These are phyloP conservation scores for Trametes sp. DNA, from an alignment of 1,284 basidiomycete species.

Conservation along the genomic window DNA sequence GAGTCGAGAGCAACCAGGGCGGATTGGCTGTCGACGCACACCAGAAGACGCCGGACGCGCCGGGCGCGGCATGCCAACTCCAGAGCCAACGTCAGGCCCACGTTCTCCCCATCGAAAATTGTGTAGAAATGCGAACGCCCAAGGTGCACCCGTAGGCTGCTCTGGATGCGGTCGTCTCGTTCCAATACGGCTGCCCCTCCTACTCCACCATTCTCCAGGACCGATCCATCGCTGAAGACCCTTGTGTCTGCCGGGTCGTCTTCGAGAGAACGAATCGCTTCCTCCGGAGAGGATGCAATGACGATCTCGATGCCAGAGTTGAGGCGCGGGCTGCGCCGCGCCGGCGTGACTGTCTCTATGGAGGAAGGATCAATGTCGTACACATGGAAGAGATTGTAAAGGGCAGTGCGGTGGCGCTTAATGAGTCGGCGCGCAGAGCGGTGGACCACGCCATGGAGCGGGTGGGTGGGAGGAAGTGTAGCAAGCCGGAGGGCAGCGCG, in stretches of 20 bases:
- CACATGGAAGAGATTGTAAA: slow-evolving; percentile 30
- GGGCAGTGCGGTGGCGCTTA: slow-evolving; percentile 25
- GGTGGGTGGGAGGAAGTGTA: slow-evolving; percentile 44
- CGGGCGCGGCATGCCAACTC: slow-evolving; percentile 5
- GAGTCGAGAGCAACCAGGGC: not conserved
- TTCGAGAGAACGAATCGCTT: slow-evolving; percentile 18
- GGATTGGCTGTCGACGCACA: slow-evolving; percentile 20
- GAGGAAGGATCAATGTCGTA: slow-evolving; percentile 8
- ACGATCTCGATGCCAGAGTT: slow-evolving; percentile 2
- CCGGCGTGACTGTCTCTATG: slow-evolving; percentile 26
- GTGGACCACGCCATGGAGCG: slow-evolving; percentile 30
- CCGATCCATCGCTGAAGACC: slow-evolving; percentile 32
- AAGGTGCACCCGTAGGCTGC: slow-evolving; percentile 30
- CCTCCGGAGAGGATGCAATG: slow-evolving; percentile 25
- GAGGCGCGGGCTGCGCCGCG: slow-evolving; percentile 17
- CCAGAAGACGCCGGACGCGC: not conserved
- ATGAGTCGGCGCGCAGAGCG: slow-evolving; percentile 21
- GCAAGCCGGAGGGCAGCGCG: slow-evolving; percentile 38
- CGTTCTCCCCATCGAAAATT: slow-evolving; percentile 42
- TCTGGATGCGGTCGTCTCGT: not conserved
- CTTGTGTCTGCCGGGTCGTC: not conserved
- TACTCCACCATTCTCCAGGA: slow-evolving; percentile 5
- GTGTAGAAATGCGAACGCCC: slow-evolving; percentile 37
- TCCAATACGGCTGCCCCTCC: slow-evolving; percentile 17
- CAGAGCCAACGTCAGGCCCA: slow-evolving; percentile 32